phyloP scores from a whole-genome alignment of 2,329 filamentous ascomycete genomes.

The Fusarium sp. region DNA sequence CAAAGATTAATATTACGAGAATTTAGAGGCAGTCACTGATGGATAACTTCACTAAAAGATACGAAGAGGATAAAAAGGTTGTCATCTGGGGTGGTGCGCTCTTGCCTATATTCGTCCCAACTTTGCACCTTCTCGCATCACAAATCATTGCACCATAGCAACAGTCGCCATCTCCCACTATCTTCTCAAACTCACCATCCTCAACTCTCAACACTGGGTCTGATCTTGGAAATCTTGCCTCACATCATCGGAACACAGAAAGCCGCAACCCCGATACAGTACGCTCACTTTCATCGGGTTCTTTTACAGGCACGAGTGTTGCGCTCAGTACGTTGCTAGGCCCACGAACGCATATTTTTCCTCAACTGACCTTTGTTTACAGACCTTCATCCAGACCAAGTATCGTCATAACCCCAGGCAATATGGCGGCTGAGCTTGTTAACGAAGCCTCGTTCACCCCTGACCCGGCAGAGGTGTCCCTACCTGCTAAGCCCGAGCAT shows the following conservation, averaged over 20 bases:
- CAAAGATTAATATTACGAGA: background rate
- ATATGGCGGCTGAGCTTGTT: constrained; percentile 33
- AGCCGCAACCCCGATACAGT: background rate
- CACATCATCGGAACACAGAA: background rate
- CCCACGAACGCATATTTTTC: background rate
- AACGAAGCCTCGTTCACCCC: constrained; percentile 18
- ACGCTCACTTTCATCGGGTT: constrained; percentile 4
- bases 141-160: constrained; percentile 5
- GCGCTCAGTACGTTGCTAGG: constrained; percentile 10
- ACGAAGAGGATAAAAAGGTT: constrained; percentile 9
- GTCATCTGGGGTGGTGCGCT: constrained; percentile 4
- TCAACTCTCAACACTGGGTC: constrained; percentile 13
- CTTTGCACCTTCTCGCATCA: constrained; percentile 28
- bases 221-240: constrained; percentile 14
- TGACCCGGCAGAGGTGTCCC: constrained; percentile 22
- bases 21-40: constrained; percentile 8
- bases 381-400: background rate
- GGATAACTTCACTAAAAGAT: constrained; percentile 2
- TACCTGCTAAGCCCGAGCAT: constrained; percentile 37
- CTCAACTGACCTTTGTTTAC: background rate
- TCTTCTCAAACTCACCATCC: constrained; percentile 1
- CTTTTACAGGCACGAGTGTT: background rate
- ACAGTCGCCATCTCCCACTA: constrained; percentile 4
- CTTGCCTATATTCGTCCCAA: constrained; percentile 27
- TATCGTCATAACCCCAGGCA: constrained; percentile 4